Evolutionary conservation across 495 filamentous ascomycete species (phyloP).

Genomic region (Penicillium arizonense): DNA sequence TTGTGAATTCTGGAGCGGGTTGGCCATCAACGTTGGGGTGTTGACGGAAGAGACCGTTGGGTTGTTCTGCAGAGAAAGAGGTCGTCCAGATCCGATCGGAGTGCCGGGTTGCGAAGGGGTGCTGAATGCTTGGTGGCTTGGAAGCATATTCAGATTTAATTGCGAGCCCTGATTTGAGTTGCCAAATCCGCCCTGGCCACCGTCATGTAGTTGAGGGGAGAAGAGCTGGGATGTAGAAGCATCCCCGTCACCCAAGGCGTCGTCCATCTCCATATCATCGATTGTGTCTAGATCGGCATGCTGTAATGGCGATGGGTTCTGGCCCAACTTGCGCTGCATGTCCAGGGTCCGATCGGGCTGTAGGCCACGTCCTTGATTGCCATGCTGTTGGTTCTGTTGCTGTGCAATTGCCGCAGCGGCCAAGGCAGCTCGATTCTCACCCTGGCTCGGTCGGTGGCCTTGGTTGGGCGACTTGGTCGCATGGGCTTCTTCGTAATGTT

Average conservation of each 20-base stretch:
- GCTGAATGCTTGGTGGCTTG: constrained; percentile 74
- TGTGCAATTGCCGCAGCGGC: constrained; percentile 56
- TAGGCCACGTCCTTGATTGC: constrained; percentile 38
- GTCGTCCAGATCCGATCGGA: constrained; percentile 67
- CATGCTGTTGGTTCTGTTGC: constrained; percentile 53
- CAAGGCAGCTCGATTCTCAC: constrained; percentile 55
- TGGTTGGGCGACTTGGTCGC: constrained; percentile 62
- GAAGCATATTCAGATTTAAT: constrained; percentile 71
- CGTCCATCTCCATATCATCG: constrained; percentile 97
- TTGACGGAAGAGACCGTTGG: constrained; percentile 98
- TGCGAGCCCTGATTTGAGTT: constrained; percentile 68
- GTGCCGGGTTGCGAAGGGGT: constrained; percentile 78
- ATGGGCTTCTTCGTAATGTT: constrained; percentile 95
- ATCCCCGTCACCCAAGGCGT: constrained; percentile 65
- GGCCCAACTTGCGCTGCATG: constrained; percentile 45
- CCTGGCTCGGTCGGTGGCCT: constrained; percentile 54
- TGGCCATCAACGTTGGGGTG: constrained; percentile 78
- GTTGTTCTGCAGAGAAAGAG: constrained; percentile 76
- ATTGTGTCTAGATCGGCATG: constrained; percentile 77
- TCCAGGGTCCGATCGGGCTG: constrained; percentile 42
- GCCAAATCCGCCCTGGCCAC: constrained; percentile 62
- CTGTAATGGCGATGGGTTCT: constrained; percentile 38
- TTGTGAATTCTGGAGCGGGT: constrained; percentile 60
- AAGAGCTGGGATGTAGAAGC: constrained; percentile 61
- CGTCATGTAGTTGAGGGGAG: constrained; percentile 50